phyloP scores from a whole-genome alignment of 2,329 filamentous ascomycete species.

The Aspergillus sp. region DNA sequence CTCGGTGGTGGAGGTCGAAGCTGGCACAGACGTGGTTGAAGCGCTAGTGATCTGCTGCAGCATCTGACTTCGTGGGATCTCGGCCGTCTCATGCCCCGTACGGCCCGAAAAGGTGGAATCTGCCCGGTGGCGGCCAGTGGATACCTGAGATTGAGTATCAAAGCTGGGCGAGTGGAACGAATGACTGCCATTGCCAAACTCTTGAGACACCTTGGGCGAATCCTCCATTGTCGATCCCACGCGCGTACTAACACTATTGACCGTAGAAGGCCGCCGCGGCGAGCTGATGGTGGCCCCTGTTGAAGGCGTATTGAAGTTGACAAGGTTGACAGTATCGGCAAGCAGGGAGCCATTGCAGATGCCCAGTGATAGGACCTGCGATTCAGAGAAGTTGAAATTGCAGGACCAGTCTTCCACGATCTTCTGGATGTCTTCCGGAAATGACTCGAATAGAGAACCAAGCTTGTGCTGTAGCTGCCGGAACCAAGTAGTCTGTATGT shows the following conservation, averaged over 20 bases:
- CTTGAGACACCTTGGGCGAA: slow-evolving; percentile 65
- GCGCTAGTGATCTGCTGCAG: slow-evolving; percentile 52
- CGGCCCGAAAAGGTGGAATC: slow-evolving; percentile 57
- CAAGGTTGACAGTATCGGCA: slow-evolving; percentile 59
- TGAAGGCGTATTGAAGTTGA: slow-evolving; percentile 61
- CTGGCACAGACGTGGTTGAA: slow-evolving; percentile 38
- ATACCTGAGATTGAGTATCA: slow-evolving; percentile 31
- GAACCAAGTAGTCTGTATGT: slow-evolving; percentile 82
- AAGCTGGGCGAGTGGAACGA: slow-evolving; percentile 63
- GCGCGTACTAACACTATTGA: slow-evolving; percentile 57
- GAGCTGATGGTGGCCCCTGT: slow-evolving; percentile 42
- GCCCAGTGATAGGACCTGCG: slow-evolving; percentile 68
- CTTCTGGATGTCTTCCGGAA: slow-evolving; percentile 67
- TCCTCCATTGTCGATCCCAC: slow-evolving; percentile 65
- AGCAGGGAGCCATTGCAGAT: slow-evolving; percentile 74
- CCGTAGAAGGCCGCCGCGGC: slow-evolving; percentile 52
- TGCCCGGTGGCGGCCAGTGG: slow-evolving; percentile 52
- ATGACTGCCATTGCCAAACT: slow-evolving; percentile 68
- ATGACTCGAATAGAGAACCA: slow-evolving; percentile 69
- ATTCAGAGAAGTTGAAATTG: slow-evolving; percentile 76
- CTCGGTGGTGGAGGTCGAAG: slow-evolving; percentile 23
- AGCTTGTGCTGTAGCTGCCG: slow-evolving; percentile 82
- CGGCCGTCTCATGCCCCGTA: slow-evolving; percentile 57
- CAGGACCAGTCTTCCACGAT: slow-evolving; percentile 76
- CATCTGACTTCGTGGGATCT: slow-evolving; percentile 54